A percentile compares a stretch with the other conserved stretches of the same genome.
These are phyloP conservation scores for Capsella rubella DNA, from an alignment of 441 rosid genomes.

Conservation along the genomic window DNA sequence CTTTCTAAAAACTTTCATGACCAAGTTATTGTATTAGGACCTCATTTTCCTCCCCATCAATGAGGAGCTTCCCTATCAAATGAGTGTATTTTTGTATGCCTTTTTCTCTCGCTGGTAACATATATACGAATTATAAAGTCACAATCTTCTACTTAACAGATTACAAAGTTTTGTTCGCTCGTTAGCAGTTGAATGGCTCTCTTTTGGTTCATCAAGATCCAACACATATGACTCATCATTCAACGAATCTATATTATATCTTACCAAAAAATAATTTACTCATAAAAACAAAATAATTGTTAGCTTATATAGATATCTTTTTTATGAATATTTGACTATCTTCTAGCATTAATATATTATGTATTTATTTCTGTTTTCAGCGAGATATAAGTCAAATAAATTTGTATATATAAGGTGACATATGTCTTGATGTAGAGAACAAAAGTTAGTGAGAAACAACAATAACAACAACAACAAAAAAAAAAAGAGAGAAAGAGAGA, in stretches of 20 bases:
- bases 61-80: background rate
- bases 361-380: background rate
- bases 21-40: background rate
- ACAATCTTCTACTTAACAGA: background rate
- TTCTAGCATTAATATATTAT: no score
- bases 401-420: background rate
- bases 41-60: background rate
- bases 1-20: background rate
- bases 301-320: no score
- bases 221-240: background rate
- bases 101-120: background rate
- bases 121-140: background rate
- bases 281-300: no score
- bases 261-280: no score
- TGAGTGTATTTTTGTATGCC: background rate
- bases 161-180: background rate
- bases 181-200: background rate
- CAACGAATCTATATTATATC: no score
- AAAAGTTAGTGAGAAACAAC: background rate
- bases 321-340: no score
- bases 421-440: conserved; percentile 1
- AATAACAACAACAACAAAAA: no score
- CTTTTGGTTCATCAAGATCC: background rate
- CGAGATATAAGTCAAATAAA: background rate
- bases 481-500: background rate